Evolutionary conservation across 495 filamentous ascomycete genomes (phyloP).

Genomic region (Mytilinidion resinicola): DNA sequence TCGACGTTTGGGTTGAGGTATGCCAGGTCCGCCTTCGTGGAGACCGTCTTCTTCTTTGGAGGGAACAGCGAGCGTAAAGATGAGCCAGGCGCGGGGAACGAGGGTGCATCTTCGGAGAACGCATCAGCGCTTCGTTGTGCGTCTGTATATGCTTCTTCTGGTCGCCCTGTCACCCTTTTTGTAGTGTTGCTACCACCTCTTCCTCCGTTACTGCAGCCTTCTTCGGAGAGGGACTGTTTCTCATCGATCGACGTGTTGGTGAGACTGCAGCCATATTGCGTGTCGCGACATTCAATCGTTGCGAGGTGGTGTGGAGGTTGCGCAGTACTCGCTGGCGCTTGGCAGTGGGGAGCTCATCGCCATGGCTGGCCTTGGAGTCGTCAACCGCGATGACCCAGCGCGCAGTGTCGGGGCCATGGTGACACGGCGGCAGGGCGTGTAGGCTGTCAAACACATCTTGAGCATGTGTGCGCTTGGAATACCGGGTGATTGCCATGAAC

Average conservation of each 20-base stretch:
- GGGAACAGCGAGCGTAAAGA: too few relatives aligned
- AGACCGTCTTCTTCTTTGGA: neutral
- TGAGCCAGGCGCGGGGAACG: too few relatives aligned
- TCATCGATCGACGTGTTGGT: neutral
- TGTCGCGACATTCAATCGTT: neutral
- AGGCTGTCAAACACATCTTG: neutral
- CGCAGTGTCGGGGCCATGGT: neutral
- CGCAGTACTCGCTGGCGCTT: neutral
- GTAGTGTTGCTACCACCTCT: neutral
- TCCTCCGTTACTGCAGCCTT: too few relatives aligned
- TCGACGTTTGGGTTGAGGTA: neutral
- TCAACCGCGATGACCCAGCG: neutral
- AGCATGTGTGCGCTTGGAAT: neutral
- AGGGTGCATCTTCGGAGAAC: too few relatives aligned
- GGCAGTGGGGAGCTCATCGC: too few relatives aligned
- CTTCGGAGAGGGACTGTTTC: too few relatives aligned
- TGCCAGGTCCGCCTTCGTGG: neutral
- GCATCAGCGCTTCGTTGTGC: too few relatives aligned
- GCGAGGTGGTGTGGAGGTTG: neutral
- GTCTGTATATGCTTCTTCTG: too few relatives aligned
- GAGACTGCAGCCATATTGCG: neutral
- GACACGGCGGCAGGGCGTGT: neutral
- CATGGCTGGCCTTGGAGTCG: neutral
- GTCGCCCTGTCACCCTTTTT: neutral
- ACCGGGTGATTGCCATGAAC: neutral